phyloP scores from a whole-genome alignment of 179 eudicot genomes.

The Beta lomatogona region DNA sequence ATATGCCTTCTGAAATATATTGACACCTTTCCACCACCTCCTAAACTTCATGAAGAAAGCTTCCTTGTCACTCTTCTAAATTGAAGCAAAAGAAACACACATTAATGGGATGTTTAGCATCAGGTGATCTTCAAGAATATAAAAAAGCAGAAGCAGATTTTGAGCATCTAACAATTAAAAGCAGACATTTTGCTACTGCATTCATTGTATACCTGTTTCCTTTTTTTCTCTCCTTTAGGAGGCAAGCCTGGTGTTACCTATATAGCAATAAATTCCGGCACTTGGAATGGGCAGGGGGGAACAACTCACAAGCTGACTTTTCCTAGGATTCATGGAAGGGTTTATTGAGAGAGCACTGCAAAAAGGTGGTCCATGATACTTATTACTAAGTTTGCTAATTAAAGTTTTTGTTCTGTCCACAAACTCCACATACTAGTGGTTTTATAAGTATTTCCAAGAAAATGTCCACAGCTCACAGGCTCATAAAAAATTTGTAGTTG shows the following conservation, averaged over 20 bases:
- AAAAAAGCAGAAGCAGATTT: conserved; percentile 1
- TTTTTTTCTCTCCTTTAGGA: background rate
- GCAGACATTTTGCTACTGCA: background rate
- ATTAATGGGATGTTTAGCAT: conserved; percentile 10
- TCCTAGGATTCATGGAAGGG: no score
- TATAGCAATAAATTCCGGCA: no score
- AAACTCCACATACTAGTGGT: no score
- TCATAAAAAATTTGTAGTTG: no score
- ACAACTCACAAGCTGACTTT: no score
- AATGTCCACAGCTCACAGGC: no score
- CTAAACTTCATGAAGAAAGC: conserved; percentile 67
- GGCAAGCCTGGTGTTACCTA: background rate
- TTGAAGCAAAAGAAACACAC: conserved; percentile 24
- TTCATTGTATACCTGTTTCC: background rate
- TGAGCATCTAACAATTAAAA: conserved; percentile 1
- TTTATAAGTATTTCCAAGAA: no score
- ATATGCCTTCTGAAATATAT: conserved; percentile 88
- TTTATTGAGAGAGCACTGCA: no score
- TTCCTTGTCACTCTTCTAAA: conserved; percentile 57
- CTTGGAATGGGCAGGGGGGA: no score
- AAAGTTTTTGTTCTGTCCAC: no score
- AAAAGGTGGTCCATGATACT: no score
- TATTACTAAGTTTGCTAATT: no score
- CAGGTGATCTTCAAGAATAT: conserved; percentile 2
- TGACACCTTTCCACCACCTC: conserved; percentile 99